These are phyloP conservation scores for Fusarium oxysporum DNA, from an alignment of 2,329 filamentous ascomycete species.

Conservation along the genomic window DNA sequence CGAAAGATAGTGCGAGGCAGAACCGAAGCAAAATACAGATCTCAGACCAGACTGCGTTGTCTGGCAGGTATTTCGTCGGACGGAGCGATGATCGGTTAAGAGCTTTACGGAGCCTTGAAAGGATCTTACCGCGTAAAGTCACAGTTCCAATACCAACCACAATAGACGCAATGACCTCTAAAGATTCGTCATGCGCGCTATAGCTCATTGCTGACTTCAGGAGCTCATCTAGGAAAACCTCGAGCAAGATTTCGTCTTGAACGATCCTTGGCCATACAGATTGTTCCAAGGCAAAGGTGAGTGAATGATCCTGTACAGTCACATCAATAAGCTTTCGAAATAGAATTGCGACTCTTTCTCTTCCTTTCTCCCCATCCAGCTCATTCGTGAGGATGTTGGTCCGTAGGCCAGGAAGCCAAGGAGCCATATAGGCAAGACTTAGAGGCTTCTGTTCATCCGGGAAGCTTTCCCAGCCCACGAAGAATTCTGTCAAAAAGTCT, in stretches of 20 bases:
- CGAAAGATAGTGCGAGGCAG: constrained; percentile 74
- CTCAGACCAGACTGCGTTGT: constrained; percentile 77
- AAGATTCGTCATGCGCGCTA: constrained; percentile 67
- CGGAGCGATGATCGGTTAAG: constrained; percentile 74
- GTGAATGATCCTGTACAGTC: constrained; percentile 68
- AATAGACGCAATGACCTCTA: constrained; percentile 71
- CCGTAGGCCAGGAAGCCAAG: constrained; percentile 73
- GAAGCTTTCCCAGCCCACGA: constrained; percentile 78
- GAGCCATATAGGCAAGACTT: constrained; percentile 76
- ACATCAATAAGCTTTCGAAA: constrained; percentile 76
- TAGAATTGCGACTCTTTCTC: constrained; percentile 72
- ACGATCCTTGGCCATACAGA: constrained; percentile 74
- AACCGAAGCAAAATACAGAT: constrained; percentile 75
- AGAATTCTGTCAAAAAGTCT: constrained; percentile 79
- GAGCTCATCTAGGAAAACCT: constrained; percentile 75
- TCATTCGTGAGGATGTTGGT: constrained; percentile 70
- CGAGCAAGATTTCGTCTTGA: constrained; percentile 72
- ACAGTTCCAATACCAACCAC: constrained; percentile 73
- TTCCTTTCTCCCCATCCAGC: constrained; percentile 72
- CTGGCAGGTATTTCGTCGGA: constrained; percentile 72
- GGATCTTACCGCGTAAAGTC: constrained; percentile 72
- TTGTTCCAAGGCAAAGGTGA: constrained; percentile 72
- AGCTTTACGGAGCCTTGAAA: constrained; percentile 73
- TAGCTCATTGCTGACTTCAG: constrained; percentile 71
- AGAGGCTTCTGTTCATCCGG: constrained; percentile 74